Evolutionary conservation across 768 basidiomycete species (phyloP).

Genomic region (Megacollybia marginata): DNA sequence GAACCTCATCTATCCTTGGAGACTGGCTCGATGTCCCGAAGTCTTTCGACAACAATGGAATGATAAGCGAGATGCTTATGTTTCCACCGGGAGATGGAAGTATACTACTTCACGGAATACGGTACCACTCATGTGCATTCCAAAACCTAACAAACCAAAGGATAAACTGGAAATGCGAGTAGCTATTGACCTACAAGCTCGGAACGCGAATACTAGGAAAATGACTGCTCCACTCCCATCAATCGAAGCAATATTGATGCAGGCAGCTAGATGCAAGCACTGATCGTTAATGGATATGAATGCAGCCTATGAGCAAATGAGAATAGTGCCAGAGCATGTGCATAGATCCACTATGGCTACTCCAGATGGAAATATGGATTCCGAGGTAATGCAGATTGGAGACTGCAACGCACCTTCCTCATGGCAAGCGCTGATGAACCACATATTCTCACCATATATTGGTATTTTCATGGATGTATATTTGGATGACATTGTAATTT

Average conservation of each 20-base stretch:
- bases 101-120: slow-evolving; percentile 23
- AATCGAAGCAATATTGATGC: slow-evolving; percentile 16
- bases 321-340: slow-evolving; percentile 21
- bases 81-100: slow-evolving; percentile 20
- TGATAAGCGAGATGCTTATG: slow-evolving; percentile 21
- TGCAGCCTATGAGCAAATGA: slow-evolving; percentile 32
- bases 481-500: slow-evolving; percentile 14
- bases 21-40: slow-evolving; percentile 29
- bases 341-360: slow-evolving; percentile 20
- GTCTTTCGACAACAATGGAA: slow-evolving; percentile 21
- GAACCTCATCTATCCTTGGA: slow-evolving; percentile 22
- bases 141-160: slow-evolving; percentile 16
- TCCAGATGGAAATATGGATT: slow-evolving; percentile 38
- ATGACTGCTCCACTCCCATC: slow-evolving; percentile 19
- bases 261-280: slow-evolving; percentile 12
- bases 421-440: slow-evolving; percentile 36
- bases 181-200: slow-evolving; percentile 22
- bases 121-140: slow-evolving; percentile 26
- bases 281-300: slow-evolving; percentile 23
- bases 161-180: slow-evolving; percentile 15
- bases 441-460: slow-evolving; percentile 26
- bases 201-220: slow-evolving; percentile 29
- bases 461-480: slow-evolving; percentile 31
- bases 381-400: slow-evolving; percentile 24
- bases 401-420: slow-evolving; percentile 31